Percentiles rank a stretch among this genome's conserved stretches.
Evolutionary conservation across 257 asterid species (phyloP).

Genomic region (Buddleja alternifolia): DNA sequence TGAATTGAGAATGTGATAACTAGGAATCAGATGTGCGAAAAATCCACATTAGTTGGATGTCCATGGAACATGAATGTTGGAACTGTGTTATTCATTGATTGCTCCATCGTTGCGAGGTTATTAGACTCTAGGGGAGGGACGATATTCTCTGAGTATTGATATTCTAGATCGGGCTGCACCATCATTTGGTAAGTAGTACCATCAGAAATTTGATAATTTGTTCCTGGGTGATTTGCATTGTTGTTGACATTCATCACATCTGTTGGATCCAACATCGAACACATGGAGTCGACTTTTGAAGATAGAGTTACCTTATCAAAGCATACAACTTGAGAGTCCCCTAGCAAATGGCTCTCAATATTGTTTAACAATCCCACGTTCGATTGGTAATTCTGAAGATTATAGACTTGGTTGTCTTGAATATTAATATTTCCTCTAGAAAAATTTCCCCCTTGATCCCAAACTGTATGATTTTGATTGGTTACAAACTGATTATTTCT

Average conservation of each 20-base stretch:
- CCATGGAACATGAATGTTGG: constrained; percentile 12
- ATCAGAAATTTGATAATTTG: background rate
- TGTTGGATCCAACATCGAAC: constrained; percentile 13
- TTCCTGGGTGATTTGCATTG: background rate
- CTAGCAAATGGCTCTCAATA: constrained; percentile 26
- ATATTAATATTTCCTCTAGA: background rate
- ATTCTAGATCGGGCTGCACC: background rate
- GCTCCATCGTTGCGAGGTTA: background rate
- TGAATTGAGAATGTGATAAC: background rate
- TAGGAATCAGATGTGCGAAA: background rate
- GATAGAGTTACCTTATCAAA: background rate
- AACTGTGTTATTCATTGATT: background rate
- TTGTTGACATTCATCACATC: background rate
- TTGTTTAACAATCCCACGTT: background rate
- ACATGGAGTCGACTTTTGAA: background rate
- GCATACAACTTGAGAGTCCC: constrained; percentile 18
- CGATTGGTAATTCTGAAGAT: background rate
- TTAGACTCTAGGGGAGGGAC: background rate
- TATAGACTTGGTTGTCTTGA: background rate
- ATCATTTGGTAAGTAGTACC: background rate
- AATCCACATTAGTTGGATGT: background rate
- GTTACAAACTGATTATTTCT: constrained; percentile 1
- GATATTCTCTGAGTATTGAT: background rate
- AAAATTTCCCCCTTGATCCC: constrained; percentile 30
- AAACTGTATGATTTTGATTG: constrained; percentile 13